phyloP scores from a whole-genome alignment of 176 grass and related monocot species.

The Pontederia crassipes region DNA sequence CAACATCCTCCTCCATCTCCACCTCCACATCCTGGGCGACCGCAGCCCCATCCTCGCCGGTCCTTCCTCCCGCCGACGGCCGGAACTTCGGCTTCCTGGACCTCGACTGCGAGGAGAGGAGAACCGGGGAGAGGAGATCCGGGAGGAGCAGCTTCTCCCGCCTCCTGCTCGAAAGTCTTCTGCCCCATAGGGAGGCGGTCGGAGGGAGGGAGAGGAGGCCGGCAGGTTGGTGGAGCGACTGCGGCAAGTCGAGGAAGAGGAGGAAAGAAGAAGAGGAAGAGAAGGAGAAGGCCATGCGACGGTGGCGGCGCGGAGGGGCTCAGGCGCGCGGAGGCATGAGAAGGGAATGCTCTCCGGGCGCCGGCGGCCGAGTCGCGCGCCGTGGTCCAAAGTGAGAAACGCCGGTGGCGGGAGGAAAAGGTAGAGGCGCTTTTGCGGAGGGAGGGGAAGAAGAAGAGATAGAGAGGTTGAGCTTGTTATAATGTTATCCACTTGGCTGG shows the following conservation, averaged over 20 bases:
- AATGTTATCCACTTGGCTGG: too few species aligned
- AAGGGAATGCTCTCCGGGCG: too few species aligned
- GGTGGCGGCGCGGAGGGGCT: too few species aligned
- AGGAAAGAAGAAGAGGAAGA: conserved; percentile 3
- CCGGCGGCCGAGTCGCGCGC: too few species aligned
- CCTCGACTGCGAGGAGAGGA: not conserved
- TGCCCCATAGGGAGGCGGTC: not conserved
- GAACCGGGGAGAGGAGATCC: not conserved
- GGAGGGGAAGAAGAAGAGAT: too few species aligned
- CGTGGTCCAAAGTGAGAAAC: too few species aligned
- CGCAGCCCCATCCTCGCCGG: not conserved
- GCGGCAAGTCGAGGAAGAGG: conserved; percentile 13
- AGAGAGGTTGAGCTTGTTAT: too few species aligned
- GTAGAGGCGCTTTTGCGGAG: too few species aligned
- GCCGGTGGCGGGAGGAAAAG: too few species aligned
- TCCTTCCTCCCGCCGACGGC: not conserved
- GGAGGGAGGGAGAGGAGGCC: conserved; percentile 1
- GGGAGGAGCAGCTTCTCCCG: not conserved
- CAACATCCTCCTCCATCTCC: conserved; percentile 6
- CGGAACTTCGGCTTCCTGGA: not conserved
- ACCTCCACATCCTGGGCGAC: not conserved
- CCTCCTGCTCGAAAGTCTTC: not conserved
- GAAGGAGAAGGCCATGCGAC: not conserved
- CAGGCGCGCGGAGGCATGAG: too few species aligned
- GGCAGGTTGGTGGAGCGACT: not conserved